These are phyloP conservation scores for Pythium scleroteichum DNA, from an alignment of 352 stramenopile genomes.

Conservation along the genomic window DNA sequence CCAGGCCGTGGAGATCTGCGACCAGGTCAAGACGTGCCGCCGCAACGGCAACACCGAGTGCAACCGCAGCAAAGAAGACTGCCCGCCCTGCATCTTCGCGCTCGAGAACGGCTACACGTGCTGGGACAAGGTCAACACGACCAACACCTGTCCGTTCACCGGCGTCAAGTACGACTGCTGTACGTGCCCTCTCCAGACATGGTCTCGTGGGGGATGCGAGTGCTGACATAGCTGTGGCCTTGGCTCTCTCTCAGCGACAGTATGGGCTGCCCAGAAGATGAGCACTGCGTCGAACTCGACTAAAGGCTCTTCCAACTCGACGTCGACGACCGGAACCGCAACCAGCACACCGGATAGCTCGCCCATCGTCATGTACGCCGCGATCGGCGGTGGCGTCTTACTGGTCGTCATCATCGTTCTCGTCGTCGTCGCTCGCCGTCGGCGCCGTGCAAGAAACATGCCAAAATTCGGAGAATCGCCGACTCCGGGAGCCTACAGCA, in stretches of 20 bases:
- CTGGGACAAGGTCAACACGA: conserved; percentile 62
- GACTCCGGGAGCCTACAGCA: conserved; percentile 21
- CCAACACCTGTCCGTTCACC: conserved; percentile 68
- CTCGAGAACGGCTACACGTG: conserved; percentile 53
- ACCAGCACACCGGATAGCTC: conserved; percentile 1
- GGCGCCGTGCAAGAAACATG: conserved; percentile 41
- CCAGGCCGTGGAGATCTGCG: conserved; percentile 16
- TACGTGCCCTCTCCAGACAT: no score
- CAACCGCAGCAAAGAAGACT: conserved; percentile 37
- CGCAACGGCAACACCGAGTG: conserved; percentile 17
- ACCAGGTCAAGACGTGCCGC: conserved; percentile 22
- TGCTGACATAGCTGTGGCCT: no score
- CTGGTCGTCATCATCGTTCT: conserved; percentile 45
- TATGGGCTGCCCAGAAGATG: not conserved
- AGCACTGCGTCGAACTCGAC: not conserved
- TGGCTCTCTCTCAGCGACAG: conserved; percentile 1
- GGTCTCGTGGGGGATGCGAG: no score
- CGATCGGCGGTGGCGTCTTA: conserved; percentile 49
- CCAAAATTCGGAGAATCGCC: conserved; percentile 34
- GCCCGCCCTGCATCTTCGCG: conserved; percentile 56
- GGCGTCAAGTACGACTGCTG: conserved; percentile 72
- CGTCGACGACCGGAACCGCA: conserved; percentile 9
- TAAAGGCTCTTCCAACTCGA: conserved; percentile 3
- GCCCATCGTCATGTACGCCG: conserved; percentile 46
- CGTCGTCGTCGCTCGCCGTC: conserved; percentile 45